phyloP scores from a whole-genome alignment of 371 early-diverging fungal genomes.

The Circinella umbellata region DNA sequence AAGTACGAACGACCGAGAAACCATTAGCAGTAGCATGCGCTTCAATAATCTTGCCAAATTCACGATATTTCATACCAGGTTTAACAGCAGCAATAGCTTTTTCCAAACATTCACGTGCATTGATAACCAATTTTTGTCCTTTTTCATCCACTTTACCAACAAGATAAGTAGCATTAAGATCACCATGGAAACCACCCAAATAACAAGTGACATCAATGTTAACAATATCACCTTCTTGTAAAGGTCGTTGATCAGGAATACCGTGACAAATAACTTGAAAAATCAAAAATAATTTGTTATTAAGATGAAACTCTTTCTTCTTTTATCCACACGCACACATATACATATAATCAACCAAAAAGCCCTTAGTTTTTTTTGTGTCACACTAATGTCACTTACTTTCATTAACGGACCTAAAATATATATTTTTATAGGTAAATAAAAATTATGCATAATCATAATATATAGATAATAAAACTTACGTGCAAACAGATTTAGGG shows the following conservation, averaged over 20 bases:
- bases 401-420: conserved; percentile 62
- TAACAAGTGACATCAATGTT: conserved; percentile 91
- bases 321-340: too few species aligned
- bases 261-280: conserved; percentile 81
- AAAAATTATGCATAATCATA: too few species aligned
- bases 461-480: conserved; percentile 28
- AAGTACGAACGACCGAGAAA: conserved; percentile 92
- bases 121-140: conserved; percentile 77
- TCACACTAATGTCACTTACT: conserved; percentile 18
- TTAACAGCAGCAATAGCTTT: conserved; percentile 88
- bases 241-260: conserved; percentile 86
- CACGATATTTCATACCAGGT: conserved; percentile 92
- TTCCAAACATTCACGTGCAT: conserved; percentile 82
- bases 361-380: too few species aligned
- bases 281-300: not conserved
- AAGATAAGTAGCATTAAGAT: conserved; percentile 87
- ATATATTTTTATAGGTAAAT: not conserved
- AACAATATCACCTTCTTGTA: conserved; percentile 92
- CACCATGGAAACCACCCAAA: conserved; percentile 91
- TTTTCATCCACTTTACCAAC: conserved; percentile 87
- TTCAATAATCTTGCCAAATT: conserved; percentile 92
- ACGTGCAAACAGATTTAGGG: conserved; percentile 93
- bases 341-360: too few species aligned
- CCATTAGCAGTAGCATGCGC: conserved; percentile 84
- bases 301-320: not conserved